phyloP scores from a whole-genome alignment of 805 yeast genomes.

The Lipomyces orientalis region DNA sequence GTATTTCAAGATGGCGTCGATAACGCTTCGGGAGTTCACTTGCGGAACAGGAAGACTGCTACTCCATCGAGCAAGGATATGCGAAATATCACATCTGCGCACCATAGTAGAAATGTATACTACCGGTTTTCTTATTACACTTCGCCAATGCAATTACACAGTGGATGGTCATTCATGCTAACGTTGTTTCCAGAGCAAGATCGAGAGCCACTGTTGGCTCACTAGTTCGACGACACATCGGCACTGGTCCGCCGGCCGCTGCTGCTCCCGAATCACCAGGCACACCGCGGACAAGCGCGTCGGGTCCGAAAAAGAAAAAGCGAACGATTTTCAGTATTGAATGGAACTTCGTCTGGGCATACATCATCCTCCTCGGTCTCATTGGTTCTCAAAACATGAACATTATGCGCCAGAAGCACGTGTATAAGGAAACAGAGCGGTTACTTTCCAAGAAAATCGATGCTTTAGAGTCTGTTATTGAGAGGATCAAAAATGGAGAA shows the following conservation, averaged over 20 bases:
- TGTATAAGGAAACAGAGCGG: slow-evolving; percentile 21
- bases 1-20: not conserved
- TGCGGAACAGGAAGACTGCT: not conserved
- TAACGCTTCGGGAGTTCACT: not conserved
- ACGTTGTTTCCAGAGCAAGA: not conserved
- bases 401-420: slow-evolving; percentile 31
- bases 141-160: not conserved
- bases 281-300: not conserved
- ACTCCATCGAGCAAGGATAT: not conserved
- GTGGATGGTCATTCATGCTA: not conserved
- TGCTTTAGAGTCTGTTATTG: slow-evolving; percentile 25
- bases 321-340: slow-evolving; percentile 3
- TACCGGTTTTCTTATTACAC: not conserved
- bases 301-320: not conserved
- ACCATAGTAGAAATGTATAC: not conserved
- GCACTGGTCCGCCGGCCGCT: not conserved
- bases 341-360: slow-evolving; percentile 34
- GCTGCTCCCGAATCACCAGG: not conserved
- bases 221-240: not conserved
- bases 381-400: slow-evolving; percentile 34
- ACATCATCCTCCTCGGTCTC: slow-evolving; percentile 26
- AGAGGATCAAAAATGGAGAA: slow-evolving; percentile 4
- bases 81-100: not conserved
- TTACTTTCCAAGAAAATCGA: slow-evolving; percentile 16
- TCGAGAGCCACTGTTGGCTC: not conserved